Conservation (phyloP, 129 eudicot genomes). For the Heracleum sosnowskyi region DNA sequence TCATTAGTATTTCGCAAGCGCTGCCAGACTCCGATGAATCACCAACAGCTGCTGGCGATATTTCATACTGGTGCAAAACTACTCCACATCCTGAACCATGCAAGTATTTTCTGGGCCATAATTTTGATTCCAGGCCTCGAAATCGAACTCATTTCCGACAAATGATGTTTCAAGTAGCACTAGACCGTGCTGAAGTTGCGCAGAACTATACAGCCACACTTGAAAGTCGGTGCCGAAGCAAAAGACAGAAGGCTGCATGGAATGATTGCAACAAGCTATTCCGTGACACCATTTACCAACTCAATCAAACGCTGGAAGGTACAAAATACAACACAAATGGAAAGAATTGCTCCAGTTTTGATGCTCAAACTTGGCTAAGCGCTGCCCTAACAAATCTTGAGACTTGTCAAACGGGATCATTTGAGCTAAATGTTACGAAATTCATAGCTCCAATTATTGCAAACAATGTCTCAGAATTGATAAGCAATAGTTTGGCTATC, state of each 20-base stretch:
- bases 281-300: slow-evolving; percentile 42
- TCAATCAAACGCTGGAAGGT: slow-evolving; percentile 48
- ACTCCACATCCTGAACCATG: slow-evolving; percentile 83
- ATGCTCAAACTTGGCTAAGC: slow-evolving; percentile 82
- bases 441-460: slow-evolving; percentile 41
- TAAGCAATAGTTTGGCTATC: slow-evolving; percentile 65
- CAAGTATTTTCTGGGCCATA: slow-evolving; percentile 36
- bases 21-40: slow-evolving; percentile 18
- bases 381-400: slow-evolving; percentile 65
- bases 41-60: slow-evolving; percentile 6
- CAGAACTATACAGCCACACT: slow-evolving; percentile 25
- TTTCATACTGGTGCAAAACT: slow-evolving; percentile 49
- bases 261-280: slow-evolving; percentile 53
- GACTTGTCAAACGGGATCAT: slow-evolving; percentile 51
- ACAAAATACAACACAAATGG: slow-evolving; percentile 20
- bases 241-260: slow-evolving; percentile 34
- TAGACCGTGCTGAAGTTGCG: slow-evolving; percentile 42
- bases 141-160: slow-evolving; percentile 43
- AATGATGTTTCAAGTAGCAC: slow-evolving; percentile 35
- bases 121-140: slow-evolving; percentile 17
- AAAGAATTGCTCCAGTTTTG: slow-evolving; percentile 29
- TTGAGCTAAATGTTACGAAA: slow-evolving; percentile 40
- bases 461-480: slow-evolving; percentile 50
- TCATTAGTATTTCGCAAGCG: slow-evolving; percentile 8
- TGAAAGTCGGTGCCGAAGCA: slow-evolving; percentile 30